Conservation (phyloP, 2,329 filamentous ascomycete species). For the Sclerotinia glacialis region DNA sequence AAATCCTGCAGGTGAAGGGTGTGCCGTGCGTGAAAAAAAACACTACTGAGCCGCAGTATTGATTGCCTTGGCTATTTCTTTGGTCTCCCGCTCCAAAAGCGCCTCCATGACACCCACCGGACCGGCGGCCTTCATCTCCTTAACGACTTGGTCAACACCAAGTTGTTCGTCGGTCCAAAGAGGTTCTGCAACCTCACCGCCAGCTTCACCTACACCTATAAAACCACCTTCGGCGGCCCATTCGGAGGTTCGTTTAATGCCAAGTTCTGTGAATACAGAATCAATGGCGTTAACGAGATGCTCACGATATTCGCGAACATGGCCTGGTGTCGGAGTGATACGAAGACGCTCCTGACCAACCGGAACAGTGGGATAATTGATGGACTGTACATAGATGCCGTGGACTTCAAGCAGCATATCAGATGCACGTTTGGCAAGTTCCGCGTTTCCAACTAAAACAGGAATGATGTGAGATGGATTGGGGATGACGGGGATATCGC, state of each 20-base stretch:
- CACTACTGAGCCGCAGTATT: conserved; percentile 36
- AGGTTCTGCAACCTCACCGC: conserved; percentile 58
- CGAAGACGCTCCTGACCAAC: conserved; percentile 96
- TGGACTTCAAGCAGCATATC: conserved; percentile 89
- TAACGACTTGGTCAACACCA: conserved; percentile 64
- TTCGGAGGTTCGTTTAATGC: conserved; percentile 87
- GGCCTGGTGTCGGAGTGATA: conserved; percentile 93
- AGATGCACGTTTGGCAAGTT: conserved; percentile 85
- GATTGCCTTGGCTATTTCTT: conserved; percentile 39
- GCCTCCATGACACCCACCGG: conserved; percentile 53
- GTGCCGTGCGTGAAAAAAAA: background rate
- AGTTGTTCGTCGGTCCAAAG: conserved; percentile 93
- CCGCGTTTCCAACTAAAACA: conserved; percentile 88
- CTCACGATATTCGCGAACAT: conserved; percentile 79
- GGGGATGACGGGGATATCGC: conserved; percentile 92
- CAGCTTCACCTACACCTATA: conserved; percentile 82
- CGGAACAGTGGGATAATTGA: conserved; percentile 98
- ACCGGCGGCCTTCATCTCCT: conserved; percentile 55
- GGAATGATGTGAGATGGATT: conserved; percentile 97
- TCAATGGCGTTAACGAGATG: conserved; percentile 82
- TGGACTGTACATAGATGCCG: conserved; percentile 95
- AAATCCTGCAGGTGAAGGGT: background rate
- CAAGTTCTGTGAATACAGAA: conserved; percentile 81
- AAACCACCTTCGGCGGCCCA: conserved; percentile 92
- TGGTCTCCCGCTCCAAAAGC: conserved; percentile 55